Base-by-base conservation (phyloP, 257 asterid genomes). In the Scutellaria barbata region DNA sequence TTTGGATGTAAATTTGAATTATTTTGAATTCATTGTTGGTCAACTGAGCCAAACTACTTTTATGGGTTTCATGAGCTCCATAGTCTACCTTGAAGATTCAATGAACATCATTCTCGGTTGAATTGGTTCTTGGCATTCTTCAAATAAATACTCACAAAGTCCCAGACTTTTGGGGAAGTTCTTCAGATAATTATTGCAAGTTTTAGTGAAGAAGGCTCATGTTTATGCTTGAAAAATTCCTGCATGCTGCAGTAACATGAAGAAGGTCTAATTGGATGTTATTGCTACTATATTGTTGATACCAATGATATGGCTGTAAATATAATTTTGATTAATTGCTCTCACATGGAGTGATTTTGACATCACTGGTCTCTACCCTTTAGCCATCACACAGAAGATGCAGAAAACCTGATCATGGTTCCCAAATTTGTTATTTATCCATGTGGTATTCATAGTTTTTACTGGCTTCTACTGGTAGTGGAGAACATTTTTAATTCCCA, bases 101-200 rank as follows among this genome's bases (percentile, higher is more conserved):
- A 35, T 1, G 1, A 16, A 39, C 47, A 42, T 7, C 8, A n/a
- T 61, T 60, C 51, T 40, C 16, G 67, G 67, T 16, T n/a, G 43
- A 45, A 61, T 39, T 61, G 51, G 10, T 61, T 61, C 8, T 61
- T 2, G 25, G 51, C 67, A 60, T 42, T 35, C 43, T 20, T 63
- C 25, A 17, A 63, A 46, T 20, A 22, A 43, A 5, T 2, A 4
- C 41, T 63, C 20, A 45, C 14, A 4, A 37, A 42, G 16, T 22
- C 12, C 20, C 41, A 42, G 68, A 43, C 55, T 8, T n/a, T 20
- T 18, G 5, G 47, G 42, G 7, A 40, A 62, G 12, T 16, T 41
- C 37, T 40, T 41, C 14, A 14, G 67, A 39, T 51, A 14, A 10
- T 10, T 57, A 22, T 57, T 35, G 60, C 39, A 5, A 4, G 8